Conservation (phyloP, 306 rosid genomes). For the Fagus sylvatica region DNA sequence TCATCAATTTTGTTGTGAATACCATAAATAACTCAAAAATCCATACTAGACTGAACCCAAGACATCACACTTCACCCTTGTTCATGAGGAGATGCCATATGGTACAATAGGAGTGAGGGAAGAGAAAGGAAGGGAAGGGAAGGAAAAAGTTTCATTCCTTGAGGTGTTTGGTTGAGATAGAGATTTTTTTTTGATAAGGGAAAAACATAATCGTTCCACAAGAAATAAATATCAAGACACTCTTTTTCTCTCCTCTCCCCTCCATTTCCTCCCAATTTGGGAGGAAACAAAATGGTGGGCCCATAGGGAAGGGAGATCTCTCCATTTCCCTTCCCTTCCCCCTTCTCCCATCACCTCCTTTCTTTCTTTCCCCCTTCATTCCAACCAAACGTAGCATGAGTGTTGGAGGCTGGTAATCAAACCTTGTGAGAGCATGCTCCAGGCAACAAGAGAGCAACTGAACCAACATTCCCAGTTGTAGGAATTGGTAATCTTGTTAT, state of each 20-base stretch:
- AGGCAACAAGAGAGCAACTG: neutral
- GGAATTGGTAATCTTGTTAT: neutral
- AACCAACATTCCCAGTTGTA: neutral
- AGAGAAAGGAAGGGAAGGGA: neutral
- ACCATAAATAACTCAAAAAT: neutral
- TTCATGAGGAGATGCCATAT: neutral
- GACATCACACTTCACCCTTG: neutral
- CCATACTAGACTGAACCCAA: neutral
- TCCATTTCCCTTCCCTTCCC: neutral
- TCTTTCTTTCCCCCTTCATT: neutral
- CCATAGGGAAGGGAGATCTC: neutral
- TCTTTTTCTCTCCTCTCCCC: neutral
- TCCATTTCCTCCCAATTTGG: neutral
- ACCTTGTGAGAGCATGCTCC: too few relatives aligned
- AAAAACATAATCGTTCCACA: neutral
- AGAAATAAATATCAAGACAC: neutral
- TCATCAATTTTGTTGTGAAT: neutral
- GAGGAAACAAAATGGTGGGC: neutral
- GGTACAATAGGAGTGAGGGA: neutral
- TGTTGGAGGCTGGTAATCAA: too few relatives aligned
- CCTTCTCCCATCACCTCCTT: neutral
- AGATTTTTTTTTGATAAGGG: neutral
- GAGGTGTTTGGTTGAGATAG: neutral
- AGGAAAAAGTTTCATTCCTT: neutral
- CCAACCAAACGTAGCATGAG: neutral